Percentiles rank a stretch among this genome's conserved stretches.
Evolutionary conservation across 305 asterid species (phyloP).

Genomic region (Fraxinus angustifolia): DNA sequence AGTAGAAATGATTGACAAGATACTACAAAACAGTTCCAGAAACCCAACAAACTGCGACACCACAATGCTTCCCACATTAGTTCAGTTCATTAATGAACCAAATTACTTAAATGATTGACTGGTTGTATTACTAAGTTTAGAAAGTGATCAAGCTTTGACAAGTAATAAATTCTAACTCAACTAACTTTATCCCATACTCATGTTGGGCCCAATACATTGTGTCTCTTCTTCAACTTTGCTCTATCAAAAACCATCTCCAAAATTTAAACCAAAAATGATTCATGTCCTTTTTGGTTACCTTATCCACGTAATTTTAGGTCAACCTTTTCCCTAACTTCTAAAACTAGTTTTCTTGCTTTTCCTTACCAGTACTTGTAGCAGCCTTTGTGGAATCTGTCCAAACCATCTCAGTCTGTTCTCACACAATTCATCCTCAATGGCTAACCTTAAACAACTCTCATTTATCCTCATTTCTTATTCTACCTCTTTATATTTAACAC

Average conservation of each 20-base stretch:
- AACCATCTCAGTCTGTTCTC: not conserved
- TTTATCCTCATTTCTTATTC: not conserved
- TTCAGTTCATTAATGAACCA: not conserved
- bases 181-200: not conserved
- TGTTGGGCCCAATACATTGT: not conserved
- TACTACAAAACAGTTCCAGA: not conserved
- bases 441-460: not conserved
- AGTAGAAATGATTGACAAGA: not conserved
- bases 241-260: not conserved
- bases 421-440: not conserved
- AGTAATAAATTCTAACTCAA: conserved; percentile 2
- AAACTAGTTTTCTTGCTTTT: not conserved
- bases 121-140: conserved; percentile 9
- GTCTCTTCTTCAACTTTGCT: not conserved
- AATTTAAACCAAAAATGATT: not conserved
- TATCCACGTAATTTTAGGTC: not conserved
- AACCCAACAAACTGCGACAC: conserved; percentile 8
- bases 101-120: not conserved
- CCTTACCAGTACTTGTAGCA: not conserved
- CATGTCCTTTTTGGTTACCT: not conserved
- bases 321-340: not conserved
- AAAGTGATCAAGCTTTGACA: conserved; percentile 7
- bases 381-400: not conserved
- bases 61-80: not conserved
- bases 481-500: not conserved